Evolutionary conservation across 2,329 filamentous ascomycete species (phyloP), one percentile per base, ranked within the genome.

Genomic region (Calonectria fujianensis): DNA sequence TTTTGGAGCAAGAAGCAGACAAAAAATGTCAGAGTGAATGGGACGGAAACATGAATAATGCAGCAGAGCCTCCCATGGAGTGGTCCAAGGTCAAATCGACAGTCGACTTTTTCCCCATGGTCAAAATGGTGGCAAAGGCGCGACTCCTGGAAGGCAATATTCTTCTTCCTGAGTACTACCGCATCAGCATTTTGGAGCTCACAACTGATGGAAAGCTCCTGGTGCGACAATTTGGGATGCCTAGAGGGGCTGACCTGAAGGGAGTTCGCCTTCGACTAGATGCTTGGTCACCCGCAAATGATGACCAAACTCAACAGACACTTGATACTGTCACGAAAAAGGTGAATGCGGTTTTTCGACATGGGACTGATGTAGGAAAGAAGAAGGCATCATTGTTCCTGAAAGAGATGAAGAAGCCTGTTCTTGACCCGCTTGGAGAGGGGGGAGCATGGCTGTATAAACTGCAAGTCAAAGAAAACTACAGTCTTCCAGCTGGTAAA

Each of bases 161-260:
- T 20, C 69, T 72, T 11, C 63, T 81, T 1, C 77, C 77, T 11
- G 76, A 75, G 8, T 78, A 80, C 61, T 80, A 74, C 35, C 70
- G 65, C 29, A 27, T 63, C 31, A 72, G 63, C 16, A 52, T 80
- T n/a, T 39, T 79, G 7, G 78, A 81, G 20, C 64, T 81, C 16
- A 39, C 74, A 20, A 35, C 54, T 8, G 70, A 75, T 16, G 76
- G 78, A 24, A 78, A 76, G 57, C 61, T 80, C 4, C 39, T 75
- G 27, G 50, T 67, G 20, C 74, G 73, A 35, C 71, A 59, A 14
- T 45, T 52, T 20, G 73, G 27, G 11, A 69, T 81, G 52, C 77
- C 77, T 1, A 54, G 16, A 29, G 69, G 74, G 20, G 24, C 77
- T 32, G 59, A 57, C 11, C 9, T 75, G 1, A 39, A 65, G n/a